Conservation (phyloP, 768 basidiomycete species). For the Glaciozyma martinii region DNA sequence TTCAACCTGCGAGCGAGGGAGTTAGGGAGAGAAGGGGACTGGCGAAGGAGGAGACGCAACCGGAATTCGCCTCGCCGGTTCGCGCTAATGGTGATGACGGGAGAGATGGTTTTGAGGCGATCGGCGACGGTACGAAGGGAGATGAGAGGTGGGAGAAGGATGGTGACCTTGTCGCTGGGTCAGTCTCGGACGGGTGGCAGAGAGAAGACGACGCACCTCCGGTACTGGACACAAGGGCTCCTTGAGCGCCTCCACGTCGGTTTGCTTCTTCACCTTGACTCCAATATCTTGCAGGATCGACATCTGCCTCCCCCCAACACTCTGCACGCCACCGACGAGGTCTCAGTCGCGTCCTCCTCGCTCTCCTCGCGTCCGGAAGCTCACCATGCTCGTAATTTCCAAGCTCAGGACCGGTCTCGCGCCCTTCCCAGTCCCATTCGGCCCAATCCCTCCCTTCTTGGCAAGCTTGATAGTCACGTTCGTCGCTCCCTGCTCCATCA, state of each 20-base stretch:
- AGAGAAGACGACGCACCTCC: slow-evolving; percentile 48
- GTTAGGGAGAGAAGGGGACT: slow-evolving; percentile 42
- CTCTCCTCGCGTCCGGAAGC: neutral
- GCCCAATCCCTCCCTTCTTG: slow-evolving; percentile 58
- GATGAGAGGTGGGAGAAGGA: slow-evolving; percentile 60
- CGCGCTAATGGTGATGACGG: slow-evolving; percentile 59
- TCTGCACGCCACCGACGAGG: slow-evolving; percentile 40
- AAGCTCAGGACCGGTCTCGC: slow-evolving; percentile 62
- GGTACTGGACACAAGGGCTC: slow-evolving; percentile 82
- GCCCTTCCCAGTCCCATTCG: slow-evolving; percentile 10
- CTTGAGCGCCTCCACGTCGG: slow-evolving; percentile 59
- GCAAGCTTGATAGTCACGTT: slow-evolving; percentile 74
- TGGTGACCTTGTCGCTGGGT: slow-evolving; percentile 51
- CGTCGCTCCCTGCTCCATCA: slow-evolving; percentile 43
- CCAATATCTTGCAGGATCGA: slow-evolving; percentile 69
- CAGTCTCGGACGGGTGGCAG: neutral
- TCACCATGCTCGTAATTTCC: slow-evolving; percentile 50
- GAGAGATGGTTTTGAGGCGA: slow-evolving; percentile 59
- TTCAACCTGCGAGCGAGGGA: slow-evolving; percentile 1
- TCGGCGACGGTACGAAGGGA: slow-evolving; percentile 73
- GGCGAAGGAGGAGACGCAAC: neutral
- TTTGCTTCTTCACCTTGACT: slow-evolving; percentile 68
- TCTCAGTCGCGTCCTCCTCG: too few relatives aligned
- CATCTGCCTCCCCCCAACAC: slow-evolving; percentile 55
- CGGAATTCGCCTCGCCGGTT: slow-evolving; percentile 54